Conservation (phyloP, 345 rosid genomes). For the Capsella bursapastoris region DNA sequence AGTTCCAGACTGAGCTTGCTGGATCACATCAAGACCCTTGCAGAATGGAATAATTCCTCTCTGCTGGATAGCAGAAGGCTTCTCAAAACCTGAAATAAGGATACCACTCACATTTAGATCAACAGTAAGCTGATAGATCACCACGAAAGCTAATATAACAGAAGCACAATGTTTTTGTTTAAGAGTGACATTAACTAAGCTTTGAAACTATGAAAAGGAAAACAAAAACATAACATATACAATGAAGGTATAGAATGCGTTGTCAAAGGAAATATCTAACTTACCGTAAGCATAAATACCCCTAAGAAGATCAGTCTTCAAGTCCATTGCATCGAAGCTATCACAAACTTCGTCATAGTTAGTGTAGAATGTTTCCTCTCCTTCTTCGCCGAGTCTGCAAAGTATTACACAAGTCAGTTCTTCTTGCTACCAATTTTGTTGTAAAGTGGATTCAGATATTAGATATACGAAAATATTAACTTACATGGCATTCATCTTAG, state of each 20-base stretch:
- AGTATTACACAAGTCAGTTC: neutral
- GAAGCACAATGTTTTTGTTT: constrained; percentile 1
- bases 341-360: constrained; percentile 82
- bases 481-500: constrained; percentile 80
- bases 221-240: neutral
- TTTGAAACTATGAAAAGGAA: neutral
- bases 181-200: neutral
- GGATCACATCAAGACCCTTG: constrained; percentile 94
- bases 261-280: constrained; percentile 4
- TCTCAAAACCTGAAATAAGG: constrained; percentile 67
- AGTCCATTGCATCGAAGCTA: constrained; percentile 83
- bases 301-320: constrained; percentile 80
- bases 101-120: neutral
- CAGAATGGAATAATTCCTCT: constrained; percentile 93
- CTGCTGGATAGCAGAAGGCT: constrained; percentile 97
- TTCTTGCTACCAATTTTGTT: neutral
- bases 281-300: constrained; percentile 95
- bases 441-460: neutral
- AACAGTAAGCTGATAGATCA: neutral
- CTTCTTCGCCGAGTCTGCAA: constrained; percentile 59
- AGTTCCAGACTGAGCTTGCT: constrained; percentile 96
- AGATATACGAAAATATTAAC: constrained; percentile 37
- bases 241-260: neutral
- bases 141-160: neutral
- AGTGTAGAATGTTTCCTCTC: constrained; percentile 69